phyloP scores from a whole-genome alignment of 2,329 filamentous ascomycete genomes.

The Aureobasidium sp. region DNA sequence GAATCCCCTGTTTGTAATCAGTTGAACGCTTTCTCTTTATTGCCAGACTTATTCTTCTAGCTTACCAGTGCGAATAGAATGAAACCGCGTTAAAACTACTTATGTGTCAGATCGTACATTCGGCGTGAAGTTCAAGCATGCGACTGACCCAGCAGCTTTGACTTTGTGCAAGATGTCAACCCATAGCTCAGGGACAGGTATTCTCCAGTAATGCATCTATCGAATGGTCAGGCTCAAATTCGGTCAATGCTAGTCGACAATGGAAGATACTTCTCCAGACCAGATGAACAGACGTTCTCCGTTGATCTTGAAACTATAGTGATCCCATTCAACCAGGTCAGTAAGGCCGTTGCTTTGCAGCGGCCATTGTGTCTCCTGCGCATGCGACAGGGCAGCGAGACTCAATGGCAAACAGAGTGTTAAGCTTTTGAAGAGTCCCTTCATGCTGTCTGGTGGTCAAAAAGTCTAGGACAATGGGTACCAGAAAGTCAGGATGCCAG shows the following conservation, averaged over 20 bases:
- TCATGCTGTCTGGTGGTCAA: neutral
- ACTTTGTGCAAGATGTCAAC: constrained; percentile 45
- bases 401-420: neutral
- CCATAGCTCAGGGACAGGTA: constrained; percentile 46
- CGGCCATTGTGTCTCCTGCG: constrained; percentile 13
- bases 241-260: neutral
- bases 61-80: constrained; percentile 15
- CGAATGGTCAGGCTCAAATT: neutral
- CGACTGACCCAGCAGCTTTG: constrained; percentile 38
- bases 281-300: constrained; percentile 47
- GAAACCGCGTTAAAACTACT: constrained; percentile 37
- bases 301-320: constrained; percentile 47
- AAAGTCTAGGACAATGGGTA: neutral
- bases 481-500: neutral
- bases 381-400: neutral
- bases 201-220: constrained; percentile 45
- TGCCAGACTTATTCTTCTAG: neutral
- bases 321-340: constrained; percentile 46
- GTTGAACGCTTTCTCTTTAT: neutral
- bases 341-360: constrained; percentile 23
- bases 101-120: neutral
- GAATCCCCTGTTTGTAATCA: neutral
- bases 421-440: neutral
- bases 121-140: too few relatives aligned
- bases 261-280: constrained; percentile 36